phyloP scores from a whole-genome alignment of 225 moss, liverwort and hornwort species.

The Polytrichum formosum region DNA sequence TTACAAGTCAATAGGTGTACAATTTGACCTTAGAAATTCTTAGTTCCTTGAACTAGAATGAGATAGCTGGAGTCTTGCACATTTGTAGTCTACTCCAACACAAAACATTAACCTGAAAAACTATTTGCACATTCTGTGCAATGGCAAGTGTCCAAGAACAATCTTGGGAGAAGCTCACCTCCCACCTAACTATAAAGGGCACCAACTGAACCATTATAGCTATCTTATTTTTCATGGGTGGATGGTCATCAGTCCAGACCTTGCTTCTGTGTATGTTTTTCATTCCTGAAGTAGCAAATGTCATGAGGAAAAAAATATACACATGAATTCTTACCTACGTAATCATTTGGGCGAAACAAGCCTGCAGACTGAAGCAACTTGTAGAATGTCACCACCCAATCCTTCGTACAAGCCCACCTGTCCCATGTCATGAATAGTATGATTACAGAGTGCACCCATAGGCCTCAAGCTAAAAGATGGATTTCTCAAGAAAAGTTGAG shows the following conservation, averaged over 20 bases:
- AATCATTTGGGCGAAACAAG: background rate
- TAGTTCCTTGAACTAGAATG: no score
- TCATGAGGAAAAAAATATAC: no score
- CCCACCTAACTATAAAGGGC: background rate
- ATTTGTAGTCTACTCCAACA: no score
- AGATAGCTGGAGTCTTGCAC: no score
- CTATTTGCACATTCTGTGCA: background rate
- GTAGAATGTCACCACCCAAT: background rate
- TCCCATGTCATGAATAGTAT: conserved; percentile 2
- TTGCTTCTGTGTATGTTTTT: no score
- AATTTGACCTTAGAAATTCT: no score
- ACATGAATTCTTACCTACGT: no score
- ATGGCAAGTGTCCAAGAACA: background rate
- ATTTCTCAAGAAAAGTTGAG: background rate
- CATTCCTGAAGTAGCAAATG: no score
- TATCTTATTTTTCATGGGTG: no score
- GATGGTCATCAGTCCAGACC: no score
- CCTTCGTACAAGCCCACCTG: conserved; percentile 1
- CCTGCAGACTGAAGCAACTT: background rate
- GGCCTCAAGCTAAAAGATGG: background rate
- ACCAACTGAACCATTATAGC: background rate
- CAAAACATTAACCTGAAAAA: no score
- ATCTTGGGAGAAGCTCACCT: background rate
- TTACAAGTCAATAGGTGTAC: no score
- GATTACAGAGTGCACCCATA: conserved; percentile 21